Evolutionary conservation across 1,139 yeast genomes (phyloP).

Genomic region (Kodamaea derodonti): DNA sequence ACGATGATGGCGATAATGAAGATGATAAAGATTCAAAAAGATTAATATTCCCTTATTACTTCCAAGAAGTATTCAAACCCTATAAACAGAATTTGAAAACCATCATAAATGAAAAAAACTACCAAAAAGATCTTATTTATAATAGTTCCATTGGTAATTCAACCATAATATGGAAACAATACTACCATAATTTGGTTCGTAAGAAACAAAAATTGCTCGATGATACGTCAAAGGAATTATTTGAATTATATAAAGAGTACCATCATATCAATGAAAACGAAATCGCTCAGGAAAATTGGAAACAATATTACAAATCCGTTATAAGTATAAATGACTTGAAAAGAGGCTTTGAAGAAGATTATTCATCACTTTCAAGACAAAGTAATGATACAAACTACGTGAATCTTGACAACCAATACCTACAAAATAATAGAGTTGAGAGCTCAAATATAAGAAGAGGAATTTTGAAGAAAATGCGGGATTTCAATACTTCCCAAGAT

Average conservation of each 20-base stretch:
- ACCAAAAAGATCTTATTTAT: slow-evolving; percentile 25
- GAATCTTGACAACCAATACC: slow-evolving; percentile 20
- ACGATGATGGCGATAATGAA: neutral
- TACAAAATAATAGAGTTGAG: slow-evolving; percentile 32
- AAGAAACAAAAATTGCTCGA: slow-evolving; percentile 22
- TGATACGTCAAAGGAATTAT: slow-evolving; percentile 22
- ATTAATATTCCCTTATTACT: slow-evolving; percentile 31
- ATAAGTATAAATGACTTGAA: slow-evolving; percentile 18
- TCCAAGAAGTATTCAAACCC: slow-evolving; percentile 23
- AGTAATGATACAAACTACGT: slow-evolving; percentile 27
- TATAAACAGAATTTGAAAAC: slow-evolving; percentile 24
- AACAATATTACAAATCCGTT: slow-evolving; percentile 31
- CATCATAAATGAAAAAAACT: slow-evolving; percentile 26
- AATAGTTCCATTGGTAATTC: slow-evolving; percentile 23
- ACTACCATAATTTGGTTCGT: slow-evolving; percentile 20
- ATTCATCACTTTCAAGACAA: neutral
- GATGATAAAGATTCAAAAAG: slow-evolving; percentile 8
- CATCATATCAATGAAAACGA: slow-evolving; percentile 17
- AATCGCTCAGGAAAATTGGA: slow-evolving; percentile 13
- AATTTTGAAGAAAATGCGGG: slow-evolving; percentile 10
- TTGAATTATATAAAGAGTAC: slow-evolving; percentile 25
- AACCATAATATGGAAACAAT: slow-evolving; percentile 34
- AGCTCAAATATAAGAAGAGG: slow-evolving; percentile 23
- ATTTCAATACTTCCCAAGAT: slow-evolving; percentile 4
- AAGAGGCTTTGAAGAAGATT: slow-evolving; percentile 2